Evolutionary conservation across 805 yeast genomes (phyloP).

Genomic region (Candida vaughaniae): DNA sequence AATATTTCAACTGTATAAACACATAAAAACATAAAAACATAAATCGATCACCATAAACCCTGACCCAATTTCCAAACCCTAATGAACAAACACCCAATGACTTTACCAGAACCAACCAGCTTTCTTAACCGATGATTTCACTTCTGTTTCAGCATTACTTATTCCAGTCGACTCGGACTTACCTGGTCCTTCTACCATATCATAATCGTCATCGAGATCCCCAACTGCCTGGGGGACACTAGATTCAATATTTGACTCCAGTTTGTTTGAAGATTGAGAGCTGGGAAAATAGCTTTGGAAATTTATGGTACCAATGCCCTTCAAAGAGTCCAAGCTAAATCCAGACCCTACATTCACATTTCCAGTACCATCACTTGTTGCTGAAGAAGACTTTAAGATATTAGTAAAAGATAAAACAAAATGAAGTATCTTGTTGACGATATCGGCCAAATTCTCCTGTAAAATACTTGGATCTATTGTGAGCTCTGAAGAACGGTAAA

Average conservation of each 20-base stretch:
- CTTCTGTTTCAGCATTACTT: no score
- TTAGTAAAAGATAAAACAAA: background rate
- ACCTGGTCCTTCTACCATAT: constrained; percentile 38
- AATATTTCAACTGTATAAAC: background rate
- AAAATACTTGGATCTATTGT: constrained; percentile 7
- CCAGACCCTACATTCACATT: background rate
- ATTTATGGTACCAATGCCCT: background rate
- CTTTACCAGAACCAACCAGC: constrained; percentile 24
- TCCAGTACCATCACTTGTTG: background rate
- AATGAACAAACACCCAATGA: no score
- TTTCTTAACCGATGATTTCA: constrained; percentile 2
- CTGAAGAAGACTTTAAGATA: background rate
- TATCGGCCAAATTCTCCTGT: background rate
- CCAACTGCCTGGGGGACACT: background rate
- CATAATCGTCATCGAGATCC: constrained; percentile 35
- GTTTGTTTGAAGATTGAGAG: background rate
- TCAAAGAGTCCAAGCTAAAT: constrained; percentile 3
- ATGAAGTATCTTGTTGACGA: background rate
- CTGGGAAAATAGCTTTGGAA: constrained; percentile 2
- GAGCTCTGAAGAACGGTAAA: constrained; percentile 4
- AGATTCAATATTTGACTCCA: background rate
- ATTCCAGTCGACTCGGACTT: constrained; percentile 3
- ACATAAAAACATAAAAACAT: background rate
- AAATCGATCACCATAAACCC: constrained; percentile 5
- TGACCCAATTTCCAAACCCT: no score